Evolutionary conservation across 2,329 filamentous ascomycete genomes (phyloP), one percentile per base, ranked within the genome.

Genomic region (Pyrenochaeta sp.): DNA sequence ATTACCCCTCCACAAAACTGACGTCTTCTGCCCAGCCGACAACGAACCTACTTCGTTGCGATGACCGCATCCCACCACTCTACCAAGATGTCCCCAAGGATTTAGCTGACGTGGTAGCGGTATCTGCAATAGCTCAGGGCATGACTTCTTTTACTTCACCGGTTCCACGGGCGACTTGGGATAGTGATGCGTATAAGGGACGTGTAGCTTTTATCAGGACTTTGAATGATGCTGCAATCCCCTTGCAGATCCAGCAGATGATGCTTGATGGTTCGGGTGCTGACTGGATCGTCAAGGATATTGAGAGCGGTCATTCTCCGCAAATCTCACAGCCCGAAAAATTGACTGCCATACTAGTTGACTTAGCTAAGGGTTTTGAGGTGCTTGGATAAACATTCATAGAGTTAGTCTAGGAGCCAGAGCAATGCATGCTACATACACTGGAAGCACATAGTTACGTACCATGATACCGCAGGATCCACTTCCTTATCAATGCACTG

Each of bases 251-350:
- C 3, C 73, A 77, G 60, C 65, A 77, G 45, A 59, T 61, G 46
- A 67, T 75, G 52, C 51, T 76, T 48, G 65, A 66, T 46, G 59
- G 52, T 15, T 56, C 58, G 24, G 68, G 68, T 10, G 69, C 61
- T 1, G 63, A 72, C 3, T 65, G 70, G 42, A 69, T 62, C 36
- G 66, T 70, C 10, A 73, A 72, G 48, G 72, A 68, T 10, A 65
- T 71, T 13, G 66, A 77, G 51, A 69, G 66, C 4, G 74, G 71
- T 9, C 78, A 79, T 63, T 77, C 71, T 49, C 76, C 76, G 9
- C 79, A 79, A 54, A 50, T 78, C 54, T 75, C 75, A 39, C 74
- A 73, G 63, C 76, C 77, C 0, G 68, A 71, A 49, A 68, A 72
- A 32, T 51, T 76, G 57, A 69, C 64, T 3, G 59, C 57, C 5